Evolutionary conservation across 2,329 filamentous ascomycete genomes (phyloP).

Genomic region (Aspergillus fumigatiaffinis): DNA sequence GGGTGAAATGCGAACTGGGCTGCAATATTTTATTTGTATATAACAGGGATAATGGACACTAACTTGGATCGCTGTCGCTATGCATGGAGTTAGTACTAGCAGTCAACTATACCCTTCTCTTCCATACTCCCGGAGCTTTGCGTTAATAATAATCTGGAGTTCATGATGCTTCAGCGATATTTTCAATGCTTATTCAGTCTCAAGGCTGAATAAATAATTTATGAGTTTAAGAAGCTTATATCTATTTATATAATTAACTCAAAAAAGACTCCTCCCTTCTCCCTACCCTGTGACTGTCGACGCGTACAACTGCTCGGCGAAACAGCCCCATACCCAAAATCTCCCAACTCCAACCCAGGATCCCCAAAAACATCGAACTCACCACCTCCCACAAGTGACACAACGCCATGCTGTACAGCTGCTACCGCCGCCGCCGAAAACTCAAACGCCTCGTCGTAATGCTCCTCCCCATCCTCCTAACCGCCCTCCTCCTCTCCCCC

Average conservation of each 20-base stretch:
- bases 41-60: background rate
- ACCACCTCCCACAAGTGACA: background rate
- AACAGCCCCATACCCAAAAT: background rate
- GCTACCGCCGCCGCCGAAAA: conserved; percentile 12
- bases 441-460: conserved; percentile 27
- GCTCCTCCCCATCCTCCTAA: conserved; percentile 35
- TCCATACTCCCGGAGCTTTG: too few species aligned
- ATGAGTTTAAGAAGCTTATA: too few species aligned
- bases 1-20: background rate
- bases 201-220: too few species aligned
- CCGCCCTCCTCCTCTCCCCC: conserved; percentile 25
- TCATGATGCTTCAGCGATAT: too few species aligned
- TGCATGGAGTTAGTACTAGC: too few species aligned
- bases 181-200: too few species aligned
- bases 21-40: background rate
- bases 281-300: background rate
- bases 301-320: background rate
- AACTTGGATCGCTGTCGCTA: background rate
- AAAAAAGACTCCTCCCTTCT: too few species aligned
- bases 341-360: background rate
- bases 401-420: conserved; percentile 10
- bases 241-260: too few species aligned
- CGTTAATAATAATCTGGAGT: too few species aligned
- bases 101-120: too few species aligned
- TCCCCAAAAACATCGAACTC: background rate